Percentiles rank a stretch among this genome's conserved stretches.
Conservation (phyloP, 2,329 filamentous ascomycete genomes). For the Colletotrichum noveboracense region DNA sequence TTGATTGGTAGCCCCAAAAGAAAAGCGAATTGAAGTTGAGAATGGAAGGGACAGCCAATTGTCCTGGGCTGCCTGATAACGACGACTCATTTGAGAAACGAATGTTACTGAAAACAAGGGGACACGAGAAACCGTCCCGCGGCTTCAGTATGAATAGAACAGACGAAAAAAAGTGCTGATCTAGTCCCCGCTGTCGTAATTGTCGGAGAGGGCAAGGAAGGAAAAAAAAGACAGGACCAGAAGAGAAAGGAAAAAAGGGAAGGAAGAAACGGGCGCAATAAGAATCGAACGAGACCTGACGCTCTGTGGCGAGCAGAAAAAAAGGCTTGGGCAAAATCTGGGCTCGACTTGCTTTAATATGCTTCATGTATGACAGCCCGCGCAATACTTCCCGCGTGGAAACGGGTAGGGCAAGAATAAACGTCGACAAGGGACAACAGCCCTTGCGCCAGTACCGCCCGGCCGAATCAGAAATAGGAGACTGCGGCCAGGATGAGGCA, state of each 20-base stretch:
- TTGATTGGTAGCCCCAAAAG: slow-evolving; percentile 8
- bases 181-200: slow-evolving; percentile 12
- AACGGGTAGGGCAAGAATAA: slow-evolving; percentile 25
- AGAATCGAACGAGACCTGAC: slow-evolving; percentile 16
- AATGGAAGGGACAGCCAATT: slow-evolving; percentile 18
- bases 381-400: slow-evolving; percentile 9
- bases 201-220: slow-evolving; percentile 17
- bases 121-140: slow-evolving; percentile 41
- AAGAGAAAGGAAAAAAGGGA: slow-evolving; percentile 26
- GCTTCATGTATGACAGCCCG: slow-evolving; percentile 27
- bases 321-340: slow-evolving; percentile 23
- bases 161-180: slow-evolving; percentile 19
- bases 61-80: slow-evolving; percentile 27
- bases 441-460: background rate
- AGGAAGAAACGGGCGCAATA: slow-evolving; percentile 26
- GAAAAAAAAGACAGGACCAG: slow-evolving; percentile 20
- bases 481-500: slow-evolving; percentile 18
- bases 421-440: slow-evolving; percentile 18
- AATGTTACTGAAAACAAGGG: slow-evolving; percentile 26
- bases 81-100: slow-evolving; percentile 18
- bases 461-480: slow-evolving; percentile 20
- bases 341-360: slow-evolving; percentile 35
- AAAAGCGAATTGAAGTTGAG: slow-evolving; percentile 25
- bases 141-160: slow-evolving; percentile 31
- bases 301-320: slow-evolving; percentile 11